phyloP scores from a whole-genome alignment of 176 grass and related monocot genomes.

The Tuctoria greenei region DNA sequence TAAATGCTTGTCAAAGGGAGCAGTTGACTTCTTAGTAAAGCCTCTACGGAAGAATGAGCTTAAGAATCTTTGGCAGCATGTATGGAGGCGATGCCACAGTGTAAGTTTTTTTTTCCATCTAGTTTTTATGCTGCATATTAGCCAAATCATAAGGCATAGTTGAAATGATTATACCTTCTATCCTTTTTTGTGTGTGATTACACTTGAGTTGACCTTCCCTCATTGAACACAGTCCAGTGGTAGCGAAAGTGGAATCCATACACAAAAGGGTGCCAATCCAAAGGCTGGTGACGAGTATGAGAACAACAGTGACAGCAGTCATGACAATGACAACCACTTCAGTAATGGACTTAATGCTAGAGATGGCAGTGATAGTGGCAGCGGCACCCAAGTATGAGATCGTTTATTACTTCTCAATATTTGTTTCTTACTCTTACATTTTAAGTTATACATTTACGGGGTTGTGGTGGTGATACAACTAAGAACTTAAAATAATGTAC shows the following conservation, averaged over 20 bases:
- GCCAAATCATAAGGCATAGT: not conserved
- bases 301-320: constrained; percentile 52
- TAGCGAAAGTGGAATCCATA: constrained; percentile 91
- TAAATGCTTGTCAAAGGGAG: constrained; percentile 87
- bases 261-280: constrained; percentile 60
- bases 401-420: constrained; percentile 2
- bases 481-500: constrained; percentile 8
- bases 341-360: constrained; percentile 63
- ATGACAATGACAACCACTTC: constrained; percentile 42
- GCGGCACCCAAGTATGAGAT: constrained; percentile 74
- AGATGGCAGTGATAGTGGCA: constrained; percentile 90
- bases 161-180: constrained; percentile 16
- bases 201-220: constrained; percentile 33
- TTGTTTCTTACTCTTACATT: constrained; percentile 15
- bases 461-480: not conserved
- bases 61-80: constrained; percentile 93
- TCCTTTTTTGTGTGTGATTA: constrained; percentile 14
- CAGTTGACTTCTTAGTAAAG: constrained; percentile 98
- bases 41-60: constrained; percentile 95
- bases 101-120: constrained; percentile 55
- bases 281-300: constrained; percentile 53
- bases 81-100: constrained; percentile 90
- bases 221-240: constrained; percentile 67
- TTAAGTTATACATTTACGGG: not conserved
- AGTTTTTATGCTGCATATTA: constrained; percentile 20